Base-by-base conservation (phyloP, 2,329 filamentous ascomycete genomes). In the Boeremia lycopersici region DNA sequence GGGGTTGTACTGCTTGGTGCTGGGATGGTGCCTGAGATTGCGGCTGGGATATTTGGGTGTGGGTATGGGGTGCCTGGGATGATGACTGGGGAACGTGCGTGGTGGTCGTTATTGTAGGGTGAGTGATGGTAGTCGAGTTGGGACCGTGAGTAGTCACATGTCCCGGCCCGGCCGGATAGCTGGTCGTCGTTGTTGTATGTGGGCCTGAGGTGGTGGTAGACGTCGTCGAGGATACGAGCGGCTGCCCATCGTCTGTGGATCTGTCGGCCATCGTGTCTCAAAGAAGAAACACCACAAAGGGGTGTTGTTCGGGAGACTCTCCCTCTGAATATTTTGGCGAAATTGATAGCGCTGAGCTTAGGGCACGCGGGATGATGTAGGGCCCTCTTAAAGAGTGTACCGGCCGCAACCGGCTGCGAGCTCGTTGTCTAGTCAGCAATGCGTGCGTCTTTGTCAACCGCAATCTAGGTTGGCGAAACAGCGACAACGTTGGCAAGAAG, bases 31-130 rank as follows among this genome's bases (percentile, higher is more conserved):
- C 17, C 19, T 41, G 46, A 1, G 46, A 17, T 33, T 55, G 34
- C 33, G 46, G 34, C 11, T 36, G 31, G 12, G 48, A 31, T 13
- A 44, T 35, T 5, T 39, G 26, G 30, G 45, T 41, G 8, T 35
- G 49, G 11, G 49, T 29, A 7, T 48, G 42, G 10, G 42, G 42
- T 11, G 12, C 13, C 17, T 34, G 42, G 25, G 30, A 17, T 11
- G 35, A 23, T 10, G 49, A 47, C 9, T 38, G 15, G 3, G 67
- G 61, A 3, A 42, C 34, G 12, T 57, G 63, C 11, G 61, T 57
- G 9, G 66, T 70, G 8, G 72, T 73, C 3, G 69, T 72, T 36
- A 70, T 53, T 6, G 70, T 69, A 19, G 71, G 71, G 44, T 64
- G 60, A 7, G 61, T 65, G 30, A 62, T 44, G 12, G 69, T 72